A percentile compares a stretch with the other conserved stretches of the same genome.
Evolutionary conservation across 2,329 filamentous ascomycete species (phyloP).

Genomic region (Tolypocladium ophioglossoides): DNA sequence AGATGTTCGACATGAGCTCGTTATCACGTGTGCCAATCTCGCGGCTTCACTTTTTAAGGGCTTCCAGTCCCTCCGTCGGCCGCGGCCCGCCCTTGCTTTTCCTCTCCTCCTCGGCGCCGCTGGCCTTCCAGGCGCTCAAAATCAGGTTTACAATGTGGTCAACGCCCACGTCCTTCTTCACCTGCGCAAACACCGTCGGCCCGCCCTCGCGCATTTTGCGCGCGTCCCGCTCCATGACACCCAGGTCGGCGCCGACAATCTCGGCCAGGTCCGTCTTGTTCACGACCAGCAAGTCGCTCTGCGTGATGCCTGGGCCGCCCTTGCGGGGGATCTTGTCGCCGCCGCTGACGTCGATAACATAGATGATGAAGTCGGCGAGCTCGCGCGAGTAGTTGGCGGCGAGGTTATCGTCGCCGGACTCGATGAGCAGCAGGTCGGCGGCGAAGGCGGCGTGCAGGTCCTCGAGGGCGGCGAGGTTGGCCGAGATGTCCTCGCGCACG

Average conservation of each 20-base stretch:
- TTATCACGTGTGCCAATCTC: not conserved
- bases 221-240: conserved; percentile 90
- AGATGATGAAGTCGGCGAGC: conserved; percentile 94
- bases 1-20: not conserved
- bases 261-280: conserved; percentile 97
- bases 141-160: conserved; percentile 83
- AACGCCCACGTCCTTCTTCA: conserved; percentile 84
- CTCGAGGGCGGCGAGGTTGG: conserved; percentile 87
- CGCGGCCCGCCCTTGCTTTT: conserved; percentile 44
- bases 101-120: conserved; percentile 60
- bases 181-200: conserved; percentile 90
- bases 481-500: conserved; percentile 90
- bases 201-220: conserved; percentile 92
- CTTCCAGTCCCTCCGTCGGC: conserved; percentile 45
- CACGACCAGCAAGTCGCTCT: conserved; percentile 84
- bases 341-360: conserved; percentile 94
- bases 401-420: conserved; percentile 91
- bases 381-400: conserved; percentile 95
- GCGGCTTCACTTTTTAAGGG: conserved; percentile 18
- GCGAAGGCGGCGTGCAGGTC: conserved; percentile 72
- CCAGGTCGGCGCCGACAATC: conserved; percentile 79
- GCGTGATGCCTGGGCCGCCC: conserved; percentile 92
- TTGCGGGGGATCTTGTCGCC: conserved; percentile 96
- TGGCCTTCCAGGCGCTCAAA: conserved; percentile 83
- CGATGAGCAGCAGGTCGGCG: conserved; percentile 81